Conservation (phyloP, 805 yeast species). For the Myxozyma lipomycoides region DNA sequence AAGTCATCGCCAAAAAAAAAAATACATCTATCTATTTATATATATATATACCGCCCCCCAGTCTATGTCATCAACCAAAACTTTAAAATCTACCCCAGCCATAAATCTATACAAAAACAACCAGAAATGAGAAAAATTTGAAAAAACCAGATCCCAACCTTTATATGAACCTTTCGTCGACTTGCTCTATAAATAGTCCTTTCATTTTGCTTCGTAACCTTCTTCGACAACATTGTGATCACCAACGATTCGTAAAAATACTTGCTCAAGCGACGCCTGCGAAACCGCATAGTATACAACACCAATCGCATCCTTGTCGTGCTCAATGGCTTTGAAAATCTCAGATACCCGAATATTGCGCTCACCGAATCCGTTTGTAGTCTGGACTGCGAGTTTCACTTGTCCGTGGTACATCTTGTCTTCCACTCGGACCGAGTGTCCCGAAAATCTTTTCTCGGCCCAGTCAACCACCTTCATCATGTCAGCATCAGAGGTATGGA, state of each 20-base stretch:
- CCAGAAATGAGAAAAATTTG: too few species aligned
- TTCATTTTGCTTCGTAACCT: conserved; percentile 23
- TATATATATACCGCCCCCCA: too few species aligned
- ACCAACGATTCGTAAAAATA: conserved; percentile 36
- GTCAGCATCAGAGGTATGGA: conserved; percentile 32
- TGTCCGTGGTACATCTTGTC: conserved; percentile 37
- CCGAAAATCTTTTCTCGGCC: conserved; percentile 30
- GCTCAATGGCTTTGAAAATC: conserved; percentile 28
- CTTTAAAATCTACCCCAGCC: too few species aligned
- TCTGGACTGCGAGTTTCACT: conserved; percentile 33
- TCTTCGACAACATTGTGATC: conserved; percentile 33
- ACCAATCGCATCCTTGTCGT: conserved; percentile 20
- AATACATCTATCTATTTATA: too few species aligned
- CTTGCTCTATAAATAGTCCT: too few species aligned
- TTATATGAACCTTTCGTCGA: too few species aligned
- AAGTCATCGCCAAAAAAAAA: too few species aligned
- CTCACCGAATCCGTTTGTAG: conserved; percentile 21
- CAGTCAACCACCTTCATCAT: conserved; percentile 31
- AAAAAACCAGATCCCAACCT: too few species aligned
- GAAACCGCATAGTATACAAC: conserved; percentile 36
- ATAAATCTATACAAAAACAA: too few species aligned
- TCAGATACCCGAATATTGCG: conserved; percentile 28
- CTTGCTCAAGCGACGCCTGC: conserved; percentile 37
- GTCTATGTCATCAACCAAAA: too few species aligned
- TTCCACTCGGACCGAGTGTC: conserved; percentile 30